Evolutionary conservation across 305 asterid genomes (phyloP), one percentile per base, ranked within the genome.

Genomic region (Vinca major): DNA sequence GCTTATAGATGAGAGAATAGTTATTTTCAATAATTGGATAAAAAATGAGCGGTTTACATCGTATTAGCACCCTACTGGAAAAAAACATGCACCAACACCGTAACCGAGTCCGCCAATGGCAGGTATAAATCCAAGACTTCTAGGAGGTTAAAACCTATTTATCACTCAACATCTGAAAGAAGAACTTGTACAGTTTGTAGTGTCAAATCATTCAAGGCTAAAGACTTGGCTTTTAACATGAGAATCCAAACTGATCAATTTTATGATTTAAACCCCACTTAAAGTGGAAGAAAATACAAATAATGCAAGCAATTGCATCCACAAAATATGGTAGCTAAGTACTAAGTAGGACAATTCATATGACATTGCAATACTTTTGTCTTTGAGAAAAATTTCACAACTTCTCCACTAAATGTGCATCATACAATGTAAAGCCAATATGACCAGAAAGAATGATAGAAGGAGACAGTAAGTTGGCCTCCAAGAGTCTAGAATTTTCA

Each of bases 391-490:
- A 14, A n/a, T 26, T 48, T 10, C 45, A 33, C 5, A 10, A 21
- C 14, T 61, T 16, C 48, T 60, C 37, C 7, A 40, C 11, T 47
- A 62, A 47, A 56, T 4, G 47, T 55, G 70, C 55, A 19, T 56
- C 65, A 55, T 13, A 71, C 26, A 26, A 26, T 16, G 53, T 21
- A 73, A 67, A 66, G 61, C 72, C 45, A 33, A 74, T 37, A 44
- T 53, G 65, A 68, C 67, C 49, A 72, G 74, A 74, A 80, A 77
- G 83, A 81, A 84, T 81, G 80, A 67, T 63, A 58, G 76, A 48
- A 75, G 81, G 40, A 47, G 67, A 67, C 54, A 68, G 70, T 61
- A 75, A 45, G 19, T 65, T 37, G 63, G 82, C 86, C 79, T n/a
- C 87, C 83, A 76, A 19, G 45, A 49, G 54, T 75, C 73, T 61